Percentiles rank a stretch among this genome's conserved stretches.
phyloP scores from a whole-genome alignment of 306 rosid species.

The Oemleria cerasiformis region DNA sequence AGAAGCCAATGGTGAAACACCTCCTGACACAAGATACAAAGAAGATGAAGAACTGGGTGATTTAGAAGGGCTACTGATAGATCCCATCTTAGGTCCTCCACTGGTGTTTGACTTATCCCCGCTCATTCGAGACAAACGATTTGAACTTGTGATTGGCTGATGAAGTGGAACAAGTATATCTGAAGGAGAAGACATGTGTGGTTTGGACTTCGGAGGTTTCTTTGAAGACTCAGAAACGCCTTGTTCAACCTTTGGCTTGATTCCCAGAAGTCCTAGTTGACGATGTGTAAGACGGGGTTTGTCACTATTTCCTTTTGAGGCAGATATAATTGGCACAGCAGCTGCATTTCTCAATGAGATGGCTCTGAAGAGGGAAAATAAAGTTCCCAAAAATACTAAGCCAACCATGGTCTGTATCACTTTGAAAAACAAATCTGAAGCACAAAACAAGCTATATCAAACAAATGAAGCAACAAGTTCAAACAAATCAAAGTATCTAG shows the following conservation, averaged over 20 bases:
- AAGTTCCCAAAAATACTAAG: conserved; percentile 54
- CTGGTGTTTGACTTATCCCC: conserved; percentile 49
- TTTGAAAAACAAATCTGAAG: conserved; percentile 66
- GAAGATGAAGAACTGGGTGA: conserved; percentile 59
- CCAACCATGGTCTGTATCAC: conserved; percentile 53
- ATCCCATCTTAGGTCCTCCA: conserved; percentile 43
- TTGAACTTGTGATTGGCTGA: conserved; percentile 55
- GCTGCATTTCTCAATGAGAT: conserved; percentile 43
- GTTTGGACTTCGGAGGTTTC: conserved; percentile 80
- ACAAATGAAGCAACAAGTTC: neutral
- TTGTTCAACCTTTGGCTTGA: conserved; percentile 57
- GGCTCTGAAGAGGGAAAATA: conserved; percentile 65
- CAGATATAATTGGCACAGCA: conserved; percentile 30
- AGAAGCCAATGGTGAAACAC: conserved; percentile 50
- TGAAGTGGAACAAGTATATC: conserved; percentile 92
- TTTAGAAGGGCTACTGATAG: conserved; percentile 51
- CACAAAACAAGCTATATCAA: neutral
- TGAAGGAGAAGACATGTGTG: conserved; percentile 46
- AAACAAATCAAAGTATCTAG: conserved; percentile 1
- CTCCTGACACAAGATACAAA: conserved; percentile 63
- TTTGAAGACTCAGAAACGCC: conserved; percentile 44
- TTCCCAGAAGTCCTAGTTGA: conserved; percentile 77
- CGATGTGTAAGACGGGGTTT: conserved; percentile 54
- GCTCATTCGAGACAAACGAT: conserved; percentile 40
- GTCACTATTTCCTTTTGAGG: conserved; percentile 43